phyloP scores from a whole-genome alignment of 306 rosid genomes.

The Acacia acuminata region DNA sequence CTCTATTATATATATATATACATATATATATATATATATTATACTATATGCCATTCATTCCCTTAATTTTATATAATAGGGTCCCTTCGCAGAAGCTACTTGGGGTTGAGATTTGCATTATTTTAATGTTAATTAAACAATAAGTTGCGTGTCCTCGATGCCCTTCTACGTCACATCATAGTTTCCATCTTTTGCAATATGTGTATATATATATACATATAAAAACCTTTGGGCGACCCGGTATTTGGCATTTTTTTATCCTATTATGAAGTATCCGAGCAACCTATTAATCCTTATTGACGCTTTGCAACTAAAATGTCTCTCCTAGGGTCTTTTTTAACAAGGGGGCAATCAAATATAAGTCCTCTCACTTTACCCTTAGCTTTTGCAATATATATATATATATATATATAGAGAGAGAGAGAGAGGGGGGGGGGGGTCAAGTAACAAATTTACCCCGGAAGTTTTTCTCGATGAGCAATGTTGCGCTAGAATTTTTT shows the following conservation, averaged over 20 bases:
- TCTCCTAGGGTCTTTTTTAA: too few species aligned
- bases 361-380: too few species aligned
- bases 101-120: constrained; percentile 3
- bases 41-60: not conserved
- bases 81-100: not conserved
- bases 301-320: too few species aligned
- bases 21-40: not conserved
- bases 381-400: not conserved
- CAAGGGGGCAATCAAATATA: too few species aligned
- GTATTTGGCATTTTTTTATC: too few species aligned
- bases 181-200: not conserved
- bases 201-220: not conserved
- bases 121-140: constrained; percentile 36
- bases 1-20: not conserved
- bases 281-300: too few species aligned
- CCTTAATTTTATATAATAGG: constrained; percentile 20
- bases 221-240: too few species aligned
- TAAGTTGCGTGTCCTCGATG: constrained; percentile 67
- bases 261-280: too few species aligned
- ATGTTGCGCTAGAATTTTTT: too few species aligned
- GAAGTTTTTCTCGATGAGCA: too few species aligned
- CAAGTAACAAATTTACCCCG: too few species aligned
- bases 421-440: too few species aligned
- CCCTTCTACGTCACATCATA: constrained; percentile 37
- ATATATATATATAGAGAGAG: not conserved